These are phyloP conservation scores for Debaryomyces tyrocola DNA, from an alignment of 805 yeast species.

Conservation along the genomic window DNA sequence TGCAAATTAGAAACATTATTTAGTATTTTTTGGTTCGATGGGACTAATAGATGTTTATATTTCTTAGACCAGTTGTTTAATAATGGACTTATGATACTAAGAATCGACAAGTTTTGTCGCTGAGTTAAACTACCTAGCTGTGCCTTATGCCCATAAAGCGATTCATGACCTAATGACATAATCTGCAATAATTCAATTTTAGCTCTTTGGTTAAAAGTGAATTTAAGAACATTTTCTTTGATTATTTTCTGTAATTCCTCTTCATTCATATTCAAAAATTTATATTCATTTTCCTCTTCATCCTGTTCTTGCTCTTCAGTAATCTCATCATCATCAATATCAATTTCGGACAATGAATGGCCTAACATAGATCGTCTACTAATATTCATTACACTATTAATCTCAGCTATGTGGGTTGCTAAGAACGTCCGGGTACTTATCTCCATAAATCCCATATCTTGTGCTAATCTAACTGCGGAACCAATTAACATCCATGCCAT, in stretches of 20 bases:
- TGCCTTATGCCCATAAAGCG: slow-evolving; percentile 68
- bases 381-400: slow-evolving; percentile 76
- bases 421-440: slow-evolving; percentile 70
- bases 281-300: slow-evolving; percentile 24
- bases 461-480: slow-evolving; percentile 80
- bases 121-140: slow-evolving; percentile 52
- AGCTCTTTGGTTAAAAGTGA: slow-evolving; percentile 68
- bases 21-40: slow-evolving; percentile 42
- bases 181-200: slow-evolving; percentile 77
- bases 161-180: slow-evolving; percentile 78
- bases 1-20: slow-evolving; percentile 26
- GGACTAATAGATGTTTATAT: slow-evolving; percentile 55
- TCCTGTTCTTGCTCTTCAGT: slow-evolving; percentile 23
- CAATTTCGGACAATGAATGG: slow-evolving; percentile 68
- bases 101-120: slow-evolving; percentile 66
- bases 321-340: slow-evolving; percentile 43
- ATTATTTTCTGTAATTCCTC: slow-evolving; percentile 29
- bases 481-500: slow-evolving; percentile 96
- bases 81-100: slow-evolving; percentile 73
- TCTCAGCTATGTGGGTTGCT: slow-evolving; percentile 84
- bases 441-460: slow-evolving; percentile 80
- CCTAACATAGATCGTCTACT: slow-evolving; percentile 78
- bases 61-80: slow-evolving; percentile 75
- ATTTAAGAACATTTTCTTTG: slow-evolving; percentile 39
- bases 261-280: slow-evolving; percentile 31